These are phyloP conservation scores for Clonostachys chloroleuca DNA, from an alignment of 2,329 filamentous ascomycete genomes.

Conservation along the genomic window DNA sequence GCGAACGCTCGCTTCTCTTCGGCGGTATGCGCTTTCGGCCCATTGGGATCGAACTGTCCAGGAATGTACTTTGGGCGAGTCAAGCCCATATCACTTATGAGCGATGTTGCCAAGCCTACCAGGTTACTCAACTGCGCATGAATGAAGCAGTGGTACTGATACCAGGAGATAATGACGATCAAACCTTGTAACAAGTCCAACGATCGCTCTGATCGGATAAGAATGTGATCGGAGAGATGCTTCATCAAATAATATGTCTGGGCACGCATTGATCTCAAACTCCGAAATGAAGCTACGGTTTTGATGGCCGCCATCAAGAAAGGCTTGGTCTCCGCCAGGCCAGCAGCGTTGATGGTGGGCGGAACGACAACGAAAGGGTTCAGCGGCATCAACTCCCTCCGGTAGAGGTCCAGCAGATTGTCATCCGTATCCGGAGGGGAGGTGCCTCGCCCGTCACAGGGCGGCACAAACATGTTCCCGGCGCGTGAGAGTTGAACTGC, in stretches of 20 bases:
- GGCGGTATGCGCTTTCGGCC: slow-evolving; percentile 27
- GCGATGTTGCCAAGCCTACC: slow-evolving; percentile 38
- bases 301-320: slow-evolving; percentile 44
- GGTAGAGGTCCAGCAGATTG: slow-evolving; percentile 36
- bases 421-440: slow-evolving; percentile 39
- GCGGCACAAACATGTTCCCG: slow-evolving; percentile 41
- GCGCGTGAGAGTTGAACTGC: slow-evolving; percentile 39
- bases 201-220: slow-evolving; percentile 43
- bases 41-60: slow-evolving; percentile 9
- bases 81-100: slow-evolving; percentile 41
- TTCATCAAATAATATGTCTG: slow-evolving; percentile 43
- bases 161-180: slow-evolving; percentile 43
- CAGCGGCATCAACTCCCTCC: slow-evolving; percentile 31
- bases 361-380: slow-evolving; percentile 44
- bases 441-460: slow-evolving; percentile 30
- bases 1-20: slow-evolving; percentile 48
- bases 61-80: slow-evolving; percentile 22
- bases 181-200: slow-evolving; percentile 44
- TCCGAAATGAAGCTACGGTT: slow-evolving; percentile 43
- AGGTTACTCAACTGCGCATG: slow-evolving; percentile 48
- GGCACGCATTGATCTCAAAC: slow-evolving; percentile 39
- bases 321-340: slow-evolving; percentile 31
- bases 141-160: slow-evolving; percentile 50
- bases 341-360: slow-evolving; percentile 21
- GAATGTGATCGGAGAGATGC: slow-evolving; percentile 40